Evolutionary conservation across 2,329 filamentous ascomycete genomes (phyloP), one percentile per base, ranked within the genome.

Genomic region (Ilyonectria robusta): DNA sequence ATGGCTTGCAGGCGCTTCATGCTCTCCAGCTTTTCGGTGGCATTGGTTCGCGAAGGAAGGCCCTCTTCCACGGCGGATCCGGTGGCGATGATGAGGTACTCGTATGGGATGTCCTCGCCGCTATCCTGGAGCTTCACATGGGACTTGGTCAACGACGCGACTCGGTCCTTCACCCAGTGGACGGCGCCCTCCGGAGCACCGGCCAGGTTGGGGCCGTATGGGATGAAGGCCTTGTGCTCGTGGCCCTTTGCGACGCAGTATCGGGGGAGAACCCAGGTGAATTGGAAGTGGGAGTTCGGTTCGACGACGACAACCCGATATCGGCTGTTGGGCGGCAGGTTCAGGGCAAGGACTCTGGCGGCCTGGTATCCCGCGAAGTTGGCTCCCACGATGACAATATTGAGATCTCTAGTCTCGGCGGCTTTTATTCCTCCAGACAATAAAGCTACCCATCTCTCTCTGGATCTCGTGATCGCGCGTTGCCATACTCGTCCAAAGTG

Each of bases 211-310:
- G 78, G 78, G 0, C 82, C 83, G 66, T 90, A 91, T 0, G 89
- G 89, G 48, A 91, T 87, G 67, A 91, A 91, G 0, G 87, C 87
- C 71, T 87, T 87, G 62, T 87, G 77, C 67, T 90, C 88, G 53
- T 89, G 85, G 21, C 76, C 76, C n/a, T 81, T 77, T 6, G 87
- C 79, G 15, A 91, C 88, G 46, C 84, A 86, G 74, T 87, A 89
- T 4, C 89, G 83, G 0, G 89, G 89, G 42, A 91, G 83, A 13
- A 86, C 84, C 83, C 88, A 91, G 0, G 87, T 86, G 71, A 87
- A 89, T 69, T 91, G 85, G 75, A 91, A 88, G 76, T 91, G 88
- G 4, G 83, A 85, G 73, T 89, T 88, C 51, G 85, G 86, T 76
- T 92, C 89, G 31, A 91, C 75, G 4, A 91, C 78, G 0, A 91